These are phyloP conservation scores for Solanum pinnatisectum DNA, from an alignment of 257 asterid genomes.

Conservation along the genomic window DNA sequence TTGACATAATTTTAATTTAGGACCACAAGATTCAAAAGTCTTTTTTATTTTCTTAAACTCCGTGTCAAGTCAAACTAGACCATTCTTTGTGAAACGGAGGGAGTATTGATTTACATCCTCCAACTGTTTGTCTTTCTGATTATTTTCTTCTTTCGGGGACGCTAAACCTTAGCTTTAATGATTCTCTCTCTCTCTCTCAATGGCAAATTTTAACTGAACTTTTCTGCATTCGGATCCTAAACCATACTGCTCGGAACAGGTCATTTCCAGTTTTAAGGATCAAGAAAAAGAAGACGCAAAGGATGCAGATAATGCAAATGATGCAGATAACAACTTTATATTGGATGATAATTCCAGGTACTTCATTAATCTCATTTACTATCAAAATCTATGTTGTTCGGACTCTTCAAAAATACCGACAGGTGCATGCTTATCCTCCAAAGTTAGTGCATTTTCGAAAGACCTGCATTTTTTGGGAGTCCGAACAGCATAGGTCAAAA, in stretches of 20 bases:
- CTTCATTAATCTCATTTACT: neutral
- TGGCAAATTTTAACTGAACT: neutral
- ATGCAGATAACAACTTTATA: slow-evolving; percentile 32
- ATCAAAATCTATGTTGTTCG: neutral
- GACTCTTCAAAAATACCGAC: neutral
- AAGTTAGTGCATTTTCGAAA: neutral
- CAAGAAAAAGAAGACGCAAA: slow-evolving; percentile 27
- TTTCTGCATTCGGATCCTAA: neutral
- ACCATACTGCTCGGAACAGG: slow-evolving; percentile 20
- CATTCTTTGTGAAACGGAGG: too few species aligned
- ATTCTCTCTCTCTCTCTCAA: neutral
- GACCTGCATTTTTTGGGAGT: neutral
- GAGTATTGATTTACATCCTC: neutral
- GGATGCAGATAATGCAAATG: slow-evolving; percentile 21
- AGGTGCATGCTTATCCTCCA: neutral
- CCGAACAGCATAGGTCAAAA: neutral
- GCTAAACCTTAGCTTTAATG: neutral
- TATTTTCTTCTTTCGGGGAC: neutral
- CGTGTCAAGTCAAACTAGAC: too few species aligned
- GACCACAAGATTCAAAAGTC: too few species aligned
- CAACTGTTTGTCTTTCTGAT: neutral
- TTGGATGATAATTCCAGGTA: slow-evolving; percentile 73
- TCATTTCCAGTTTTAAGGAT: slow-evolving; percentile 41
- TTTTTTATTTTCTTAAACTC: too few species aligned
- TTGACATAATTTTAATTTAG: too few species aligned